Conservation (phyloP, 768 basidiomycete species). For the Rhizopogon rudus region DNA sequence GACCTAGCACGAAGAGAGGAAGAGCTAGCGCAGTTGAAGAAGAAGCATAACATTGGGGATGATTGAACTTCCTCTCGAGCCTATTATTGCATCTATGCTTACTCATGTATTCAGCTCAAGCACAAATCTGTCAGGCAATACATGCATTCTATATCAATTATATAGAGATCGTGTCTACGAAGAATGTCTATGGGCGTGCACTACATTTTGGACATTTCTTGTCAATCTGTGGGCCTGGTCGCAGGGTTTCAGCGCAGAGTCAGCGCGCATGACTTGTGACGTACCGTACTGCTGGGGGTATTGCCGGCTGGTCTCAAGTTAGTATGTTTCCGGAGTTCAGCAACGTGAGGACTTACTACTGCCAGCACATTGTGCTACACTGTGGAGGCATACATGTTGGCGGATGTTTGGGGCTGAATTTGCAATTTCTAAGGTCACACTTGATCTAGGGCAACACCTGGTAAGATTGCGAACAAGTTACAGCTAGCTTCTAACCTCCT, state of each 20-base stretch:
- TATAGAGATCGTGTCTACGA: neutral
- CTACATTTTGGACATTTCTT: slow-evolving; percentile 52
- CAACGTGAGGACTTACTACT: slow-evolving; percentile 47
- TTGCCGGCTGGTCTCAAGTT: slow-evolving; percentile 39
- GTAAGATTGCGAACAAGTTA: neutral
- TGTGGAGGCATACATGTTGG: slow-evolving; percentile 41
- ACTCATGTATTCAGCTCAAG: slow-evolving; percentile 8
- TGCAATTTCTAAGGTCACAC: slow-evolving; percentile 55
- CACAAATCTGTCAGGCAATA: slow-evolving; percentile 1
- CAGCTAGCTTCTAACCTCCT: slow-evolving; percentile 37
- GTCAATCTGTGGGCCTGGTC: slow-evolving; percentile 54
- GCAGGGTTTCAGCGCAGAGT: slow-evolving; percentile 2
- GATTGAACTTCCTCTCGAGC: slow-evolving; percentile 35
- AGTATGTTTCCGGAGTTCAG: slow-evolving; percentile 4
- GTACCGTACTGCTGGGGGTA: slow-evolving; percentile 63
- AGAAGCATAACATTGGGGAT: slow-evolving; percentile 81
- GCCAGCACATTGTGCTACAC: slow-evolving; percentile 61
- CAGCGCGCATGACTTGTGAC: slow-evolving; percentile 9
- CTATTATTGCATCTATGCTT: slow-evolving; percentile 9
- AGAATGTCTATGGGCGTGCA: slow-evolving; percentile 5
- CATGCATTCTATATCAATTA: slow-evolving; percentile 8
- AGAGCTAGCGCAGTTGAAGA: slow-evolving; percentile 82
- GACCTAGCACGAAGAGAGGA: slow-evolving; percentile 90
- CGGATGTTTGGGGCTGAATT: slow-evolving; percentile 58
- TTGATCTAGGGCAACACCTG: slow-evolving; percentile 42